These are phyloP conservation scores for Asterophora lycoperdoides DNA, from an alignment of 768 basidiomycete genomes.

Conservation along the genomic window DNA sequence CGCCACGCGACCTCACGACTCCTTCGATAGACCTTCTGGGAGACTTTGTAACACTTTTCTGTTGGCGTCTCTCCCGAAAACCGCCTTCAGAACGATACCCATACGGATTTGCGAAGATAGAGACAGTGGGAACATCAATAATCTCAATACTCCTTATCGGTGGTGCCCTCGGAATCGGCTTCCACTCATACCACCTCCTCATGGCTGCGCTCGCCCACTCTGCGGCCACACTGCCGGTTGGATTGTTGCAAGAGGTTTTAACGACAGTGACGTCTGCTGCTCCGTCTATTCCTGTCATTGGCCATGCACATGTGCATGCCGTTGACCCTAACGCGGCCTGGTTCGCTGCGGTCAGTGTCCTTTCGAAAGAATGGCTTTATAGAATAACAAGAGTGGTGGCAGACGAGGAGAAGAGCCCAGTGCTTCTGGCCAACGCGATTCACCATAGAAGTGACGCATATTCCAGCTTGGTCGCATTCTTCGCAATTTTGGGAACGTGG, in stretches of 20 bases:
- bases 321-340: slow-evolving; percentile 95
- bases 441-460: slow-evolving; percentile 98
- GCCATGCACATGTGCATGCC: slow-evolving; percentile 53
- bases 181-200: slow-evolving; percentile 87
- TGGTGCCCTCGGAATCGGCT: slow-evolving; percentile 79
- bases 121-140: slow-evolving; percentile 90
- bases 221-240: slow-evolving; percentile 58
- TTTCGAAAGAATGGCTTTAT: slow-evolving; percentile 92
- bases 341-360: slow-evolving; percentile 81
- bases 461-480: slow-evolving; percentile 85
- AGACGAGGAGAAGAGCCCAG: slow-evolving; percentile 85
- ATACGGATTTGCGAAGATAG: slow-evolving; percentile 90
- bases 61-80: slow-evolving; percentile 80
- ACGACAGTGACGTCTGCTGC: slow-evolving; percentile 51
- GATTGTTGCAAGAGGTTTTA: slow-evolving; percentile 60
- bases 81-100: slow-evolving; percentile 80
- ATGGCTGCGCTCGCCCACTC: slow-evolving; percentile 67
- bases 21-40: slow-evolving; percentile 67
- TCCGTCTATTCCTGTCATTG: slow-evolving; percentile 47
- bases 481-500: slow-evolving; percentile 90
- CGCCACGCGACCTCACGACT: too few relatives aligned
- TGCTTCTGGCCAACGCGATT: slow-evolving; percentile 91
- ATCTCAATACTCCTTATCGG: slow-evolving; percentile 84
- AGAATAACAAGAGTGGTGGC: slow-evolving; percentile 86
- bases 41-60: slow-evolving; percentile 87